Conservation (phyloP, 495 filamentous ascomycete genomes). For the Xylaria longipes region DNA sequence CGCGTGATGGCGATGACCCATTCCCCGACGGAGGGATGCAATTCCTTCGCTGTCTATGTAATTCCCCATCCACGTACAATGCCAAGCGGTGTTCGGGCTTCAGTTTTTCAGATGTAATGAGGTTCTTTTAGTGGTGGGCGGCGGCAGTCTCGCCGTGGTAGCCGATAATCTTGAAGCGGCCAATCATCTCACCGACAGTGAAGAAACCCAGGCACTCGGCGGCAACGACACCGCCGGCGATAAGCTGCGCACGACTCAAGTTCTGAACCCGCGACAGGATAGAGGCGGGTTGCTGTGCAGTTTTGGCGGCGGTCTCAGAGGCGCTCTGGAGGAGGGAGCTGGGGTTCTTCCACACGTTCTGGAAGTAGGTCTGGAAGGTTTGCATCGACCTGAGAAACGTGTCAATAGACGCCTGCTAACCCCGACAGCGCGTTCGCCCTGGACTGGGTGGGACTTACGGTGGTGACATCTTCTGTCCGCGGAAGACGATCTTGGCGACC, state of each 20-base stretch:
- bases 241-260: slow-evolving; percentile 70
- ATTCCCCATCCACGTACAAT: slow-evolving; percentile 37
- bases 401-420: slow-evolving; percentile 27
- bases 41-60: slow-evolving; percentile 27
- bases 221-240: slow-evolving; percentile 71
- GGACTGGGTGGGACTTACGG: slow-evolving; percentile 69
- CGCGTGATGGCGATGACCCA: slow-evolving; percentile 5
- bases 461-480: slow-evolving; percentile 87
- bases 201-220: slow-evolving; percentile 97
- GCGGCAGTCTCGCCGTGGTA: slow-evolving; percentile 74
- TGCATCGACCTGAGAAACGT: slow-evolving; percentile 64
- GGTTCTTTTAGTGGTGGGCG: slow-evolving; percentile 63
- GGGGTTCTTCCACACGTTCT: slow-evolving; percentile 77
- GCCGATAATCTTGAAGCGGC: slow-evolving; percentile 89
- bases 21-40: slow-evolving; percentile 15
- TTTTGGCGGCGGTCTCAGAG: slow-evolving; percentile 42
- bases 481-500: slow-evolving; percentile 84
- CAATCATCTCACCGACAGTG: slow-evolving; percentile 96
- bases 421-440: not conserved
- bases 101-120: slow-evolving; percentile 12
- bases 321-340: slow-evolving; percentile 45
- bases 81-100: slow-evolving; percentile 27
- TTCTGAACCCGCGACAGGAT: slow-evolving; percentile 71
- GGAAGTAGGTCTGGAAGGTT: slow-evolving; percentile 87
- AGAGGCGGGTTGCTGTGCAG: slow-evolving; percentile 41